Base-by-base conservation (phyloP, 225 moss, liverwort and hornwort species). In the Bryoerythrophyllum caledonicum region DNA sequence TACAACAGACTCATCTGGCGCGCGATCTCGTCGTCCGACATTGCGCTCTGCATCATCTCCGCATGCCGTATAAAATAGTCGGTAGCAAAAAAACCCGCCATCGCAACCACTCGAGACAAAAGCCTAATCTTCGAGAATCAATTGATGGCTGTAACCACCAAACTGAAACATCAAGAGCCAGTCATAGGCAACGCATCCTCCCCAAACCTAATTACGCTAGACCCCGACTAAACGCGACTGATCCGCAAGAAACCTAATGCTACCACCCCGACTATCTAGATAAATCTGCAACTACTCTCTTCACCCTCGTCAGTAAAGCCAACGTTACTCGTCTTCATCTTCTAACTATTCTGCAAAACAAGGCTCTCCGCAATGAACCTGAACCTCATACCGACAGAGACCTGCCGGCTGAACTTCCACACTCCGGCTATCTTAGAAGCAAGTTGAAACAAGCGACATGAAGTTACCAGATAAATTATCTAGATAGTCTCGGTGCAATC, bases 21-120 rank as follows among this genome's bases (percentile, higher is more conserved):
- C 21, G 21, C 30, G 17, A 78, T 24, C 24, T 78, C 78, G 25
- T 71, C 71, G 65, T 72, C 65, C 8, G 38, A 48, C 23, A 9
- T 19, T 26, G 13, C 0, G 46, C 67, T 76, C 60, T 23, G 11
- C 51, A 61, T 12, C 53, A 63, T 37, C 59, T 54, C 57, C 63
- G 41, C 67, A 40, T 28, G 28, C 28, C 43, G 57, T 15, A 6
- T 2, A 11, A 63, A 38, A 53, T 19, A 19, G 12, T 64, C 53
- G 53, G 25, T 38, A 19, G 24, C 24, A 17, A 8, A 41, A 41
- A 26, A 54, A 0, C 27, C 54, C 37, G 40, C 51, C 63, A 53
- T 64, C 25, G 15, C 14, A 3, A 15, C 16, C 11, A 15, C 43
- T 43, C 43, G 12, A 15, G 14, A 44, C 14, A 14, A 19, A 6